Base-by-base conservation (phyloP, 257 asterid species). In the Solanum corneliomulleri region DNA sequence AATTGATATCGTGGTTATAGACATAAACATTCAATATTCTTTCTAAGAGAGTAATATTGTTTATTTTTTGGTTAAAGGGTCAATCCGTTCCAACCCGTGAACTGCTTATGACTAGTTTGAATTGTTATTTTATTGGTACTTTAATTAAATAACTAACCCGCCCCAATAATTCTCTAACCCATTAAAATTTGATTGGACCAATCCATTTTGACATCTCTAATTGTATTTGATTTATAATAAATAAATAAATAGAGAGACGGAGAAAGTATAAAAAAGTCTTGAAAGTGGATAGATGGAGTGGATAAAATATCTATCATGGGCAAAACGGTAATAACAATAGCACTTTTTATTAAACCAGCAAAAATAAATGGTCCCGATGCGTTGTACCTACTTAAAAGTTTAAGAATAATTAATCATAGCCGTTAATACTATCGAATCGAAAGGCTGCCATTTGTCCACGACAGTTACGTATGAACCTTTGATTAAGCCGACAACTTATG, bases 401-500 rank as follows among this genome's bases (percentile, higher is more conserved):
- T 2, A 5, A 52, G 62, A 52, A 62, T 85, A 33, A 25, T 21
- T 45, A 69, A 62, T 87, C 58, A 0, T 2, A 33, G 56, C 94
- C 91, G 86, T 92, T 92, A 62, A 86, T 86, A 31, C 64, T n/a
- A 86, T 64, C 35, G 35, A 23, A 93, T 93, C 96, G 62, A 72
- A 93, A 72, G 92, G 84, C 1, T 14, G 0, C 0, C 0, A 41
- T 11, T 18, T 10, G 8, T 88, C 96, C 99, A 94, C 98, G 98
- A 11, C 81, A 49, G 86, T 33, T 8, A 9, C 42, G 39, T 90
- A 80, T 58, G 60, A 33, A 45, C 99, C 97, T 92, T 96, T 94
- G 99, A 96, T 94, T 92, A 89, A 86, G 47, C 60, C 86, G 83
- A 87, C 90, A 91, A 95, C 90, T 90, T 91, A 23, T 95, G 98